phyloP scores from a whole-genome alignment of 768 basidiomycete species.

The Crassisporium funariophilum region DNA sequence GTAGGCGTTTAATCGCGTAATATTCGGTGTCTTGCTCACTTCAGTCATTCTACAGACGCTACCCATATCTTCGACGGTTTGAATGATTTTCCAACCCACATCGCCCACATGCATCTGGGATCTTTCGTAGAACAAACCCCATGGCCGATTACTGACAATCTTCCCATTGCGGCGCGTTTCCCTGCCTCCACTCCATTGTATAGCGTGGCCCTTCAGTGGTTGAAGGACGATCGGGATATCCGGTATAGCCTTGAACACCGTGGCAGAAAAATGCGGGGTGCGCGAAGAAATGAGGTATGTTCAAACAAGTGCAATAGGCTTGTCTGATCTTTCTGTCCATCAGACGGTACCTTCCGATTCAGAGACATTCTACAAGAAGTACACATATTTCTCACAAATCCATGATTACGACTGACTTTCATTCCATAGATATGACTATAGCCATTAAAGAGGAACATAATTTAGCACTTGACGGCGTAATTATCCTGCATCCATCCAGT shows the following conservation, averaged over 20 bases:
- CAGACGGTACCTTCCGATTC: constrained; percentile 71
- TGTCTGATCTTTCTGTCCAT: constrained; percentile 5
- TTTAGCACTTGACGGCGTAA: neutral
- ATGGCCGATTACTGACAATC: constrained; percentile 53
- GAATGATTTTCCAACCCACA: constrained; percentile 87
- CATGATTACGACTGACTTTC: neutral
- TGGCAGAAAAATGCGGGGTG: constrained; percentile 63
- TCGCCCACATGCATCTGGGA: constrained; percentile 91
- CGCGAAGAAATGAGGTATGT: constrained; percentile 56
- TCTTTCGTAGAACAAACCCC: constrained; percentile 63
- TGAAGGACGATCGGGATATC: constrained; percentile 77
- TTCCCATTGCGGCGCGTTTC: constrained; percentile 18
- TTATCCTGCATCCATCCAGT: neutral
- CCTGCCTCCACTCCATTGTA: constrained; percentile 51
- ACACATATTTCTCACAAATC: constrained; percentile 29
- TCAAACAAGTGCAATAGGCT: constrained; percentile 6
- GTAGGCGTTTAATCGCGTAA: constrained; percentile 41
- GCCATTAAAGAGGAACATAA: constrained; percentile 29
- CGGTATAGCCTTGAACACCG: constrained; percentile 58
- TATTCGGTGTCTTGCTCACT: constrained; percentile 1
- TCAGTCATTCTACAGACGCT: constrained; percentile 60
- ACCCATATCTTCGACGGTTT: constrained; percentile 98
- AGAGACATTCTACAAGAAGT: constrained; percentile 88
- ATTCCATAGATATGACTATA: constrained; percentile 43
- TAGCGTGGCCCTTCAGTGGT: constrained; percentile 80